Evolutionary conservation across 768 basidiomycete species (phyloP).

Genomic region (Baorangia bicolor): DNA sequence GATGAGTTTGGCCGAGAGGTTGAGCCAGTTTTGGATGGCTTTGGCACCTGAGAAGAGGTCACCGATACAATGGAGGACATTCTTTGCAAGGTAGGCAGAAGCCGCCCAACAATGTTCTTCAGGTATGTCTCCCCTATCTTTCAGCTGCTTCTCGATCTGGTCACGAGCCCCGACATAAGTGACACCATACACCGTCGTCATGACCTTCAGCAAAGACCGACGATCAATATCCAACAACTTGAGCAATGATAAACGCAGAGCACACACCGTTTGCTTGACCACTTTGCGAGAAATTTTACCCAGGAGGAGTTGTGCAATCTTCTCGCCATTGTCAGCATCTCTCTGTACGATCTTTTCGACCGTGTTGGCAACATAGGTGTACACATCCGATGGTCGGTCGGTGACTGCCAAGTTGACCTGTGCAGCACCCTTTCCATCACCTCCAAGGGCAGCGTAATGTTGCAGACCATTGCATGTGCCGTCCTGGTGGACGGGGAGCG

Average conservation of each 20-base stretch:
- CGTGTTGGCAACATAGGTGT: constrained; percentile 86
- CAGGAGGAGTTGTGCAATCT: constrained; percentile 56
- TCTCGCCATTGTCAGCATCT: constrained; percentile 52
- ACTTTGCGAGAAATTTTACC: constrained; percentile 90
- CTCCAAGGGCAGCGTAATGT: constrained; percentile 97
- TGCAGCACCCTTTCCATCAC: constrained; percentile 81
- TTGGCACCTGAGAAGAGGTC: constrained; percentile 93
- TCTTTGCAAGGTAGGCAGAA: constrained; percentile 76
- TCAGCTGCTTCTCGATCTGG: constrained; percentile 89
- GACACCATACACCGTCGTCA: constrained; percentile 99
- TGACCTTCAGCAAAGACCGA: constrained; percentile 53
- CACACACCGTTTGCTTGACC: constrained; percentile 91
- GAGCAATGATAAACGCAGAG: background rate
- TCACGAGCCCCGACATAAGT: constrained; percentile 93
- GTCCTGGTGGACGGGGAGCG: constrained; percentile 94
- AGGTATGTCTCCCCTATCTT: constrained; percentile 68
- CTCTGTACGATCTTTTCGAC: constrained; percentile 66
- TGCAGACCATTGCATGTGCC: constrained; percentile 98
- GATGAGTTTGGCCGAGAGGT: constrained; percentile 77
- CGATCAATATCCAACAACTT: background rate
- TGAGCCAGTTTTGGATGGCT: constrained; percentile 90
- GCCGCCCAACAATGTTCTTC: constrained; percentile 71
- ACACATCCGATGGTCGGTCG: constrained; percentile 91
- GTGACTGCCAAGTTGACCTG: constrained; percentile 90
- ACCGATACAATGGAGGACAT: constrained; percentile 80